A percentile compares a stretch with the other conserved stretches of the same genome.
phyloP scores from a whole-genome alignment of 768 basidiomycete genomes.

The Trametes cinnabarina region DNA sequence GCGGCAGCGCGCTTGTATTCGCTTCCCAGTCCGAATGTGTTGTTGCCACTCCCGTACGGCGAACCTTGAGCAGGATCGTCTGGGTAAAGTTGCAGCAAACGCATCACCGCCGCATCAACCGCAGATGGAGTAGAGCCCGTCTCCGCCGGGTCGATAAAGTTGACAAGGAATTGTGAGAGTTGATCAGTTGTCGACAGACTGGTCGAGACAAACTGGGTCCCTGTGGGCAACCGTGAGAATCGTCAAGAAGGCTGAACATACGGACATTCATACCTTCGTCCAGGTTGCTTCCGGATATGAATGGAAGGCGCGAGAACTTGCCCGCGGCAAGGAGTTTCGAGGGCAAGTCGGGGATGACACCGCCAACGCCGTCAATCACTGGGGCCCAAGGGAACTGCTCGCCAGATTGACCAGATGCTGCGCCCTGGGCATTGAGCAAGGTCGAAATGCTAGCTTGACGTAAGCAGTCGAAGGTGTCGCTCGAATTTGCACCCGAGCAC shows the following conservation, averaged over 20 bases:
- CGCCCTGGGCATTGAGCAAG: conserved; percentile 14
- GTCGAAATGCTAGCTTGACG: conserved; percentile 19
- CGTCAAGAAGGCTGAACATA: background rate
- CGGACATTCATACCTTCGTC: conserved; percentile 46
- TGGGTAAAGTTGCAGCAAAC: conserved; percentile 40
- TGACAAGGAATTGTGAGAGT: background rate
- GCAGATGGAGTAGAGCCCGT: background rate
- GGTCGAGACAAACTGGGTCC: conserved; percentile 36
- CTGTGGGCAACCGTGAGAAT: conserved; percentile 21
- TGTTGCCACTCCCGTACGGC: conserved; percentile 45
- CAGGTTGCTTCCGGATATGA: conserved; percentile 44
- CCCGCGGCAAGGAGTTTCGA: conserved; percentile 34
- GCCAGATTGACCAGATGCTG: conserved; percentile 22
- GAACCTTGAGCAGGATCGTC: conserved; percentile 42
- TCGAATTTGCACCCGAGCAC: conserved; percentile 32
- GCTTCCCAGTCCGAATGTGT: conserved; percentile 42
- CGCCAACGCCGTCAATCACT: conserved; percentile 41
- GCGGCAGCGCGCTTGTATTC: conserved; percentile 41
- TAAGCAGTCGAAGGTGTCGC: conserved; percentile 37
- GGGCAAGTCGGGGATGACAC: conserved; percentile 40
- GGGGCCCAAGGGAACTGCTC: conserved; percentile 37
- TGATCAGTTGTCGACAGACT: conserved; percentile 11
- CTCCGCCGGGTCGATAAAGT: background rate
- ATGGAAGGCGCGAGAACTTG: conserved; percentile 39
- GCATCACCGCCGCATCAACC: conserved; percentile 13